Evolutionary conservation across 768 basidiomycete genomes (phyloP).

Genomic region (Gloeopeniophorella convolvens): DNA sequence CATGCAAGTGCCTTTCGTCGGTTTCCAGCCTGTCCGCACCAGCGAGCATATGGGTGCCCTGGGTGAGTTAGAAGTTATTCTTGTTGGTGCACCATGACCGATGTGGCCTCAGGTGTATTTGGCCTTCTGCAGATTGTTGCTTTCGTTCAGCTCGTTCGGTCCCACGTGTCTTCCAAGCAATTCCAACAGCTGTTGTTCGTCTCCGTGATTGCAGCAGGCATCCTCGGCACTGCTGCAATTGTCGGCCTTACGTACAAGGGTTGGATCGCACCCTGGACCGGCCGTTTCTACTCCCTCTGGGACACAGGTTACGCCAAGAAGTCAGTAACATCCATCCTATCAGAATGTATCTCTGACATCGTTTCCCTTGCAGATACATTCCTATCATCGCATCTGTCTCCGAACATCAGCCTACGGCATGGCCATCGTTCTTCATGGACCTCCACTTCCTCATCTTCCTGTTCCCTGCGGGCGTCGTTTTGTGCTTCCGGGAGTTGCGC

Average conservation of each 20-base stretch:
- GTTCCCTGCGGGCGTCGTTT: conserved; percentile 92
- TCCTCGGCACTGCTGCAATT: conserved; percentile 67
- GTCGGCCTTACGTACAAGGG: conserved; percentile 84
- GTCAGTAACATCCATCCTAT: conserved; percentile 35
- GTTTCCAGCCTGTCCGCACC: conserved; percentile 96
- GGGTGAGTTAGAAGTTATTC: conserved; percentile 42
- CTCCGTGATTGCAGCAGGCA: conserved; percentile 60
- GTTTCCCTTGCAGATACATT: conserved; percentile 56
- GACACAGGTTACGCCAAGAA: conserved; percentile 99
- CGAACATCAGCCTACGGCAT: conserved; percentile 98
- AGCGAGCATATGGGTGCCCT: conserved; percentile 99
- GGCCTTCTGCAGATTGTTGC: conserved; percentile 95
- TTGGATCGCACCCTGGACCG: conserved; percentile 99
- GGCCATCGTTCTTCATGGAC: conserved; percentile 99
- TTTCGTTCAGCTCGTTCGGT: conserved; percentile 82
- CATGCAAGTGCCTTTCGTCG: conserved; percentile 99
- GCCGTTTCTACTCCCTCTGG: conserved; percentile 98
- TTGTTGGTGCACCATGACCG: conserved; percentile 7
- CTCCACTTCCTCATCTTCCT: conserved; percentile 95
- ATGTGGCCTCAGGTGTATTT: conserved; percentile 64
- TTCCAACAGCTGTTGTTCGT: conserved; percentile 77
- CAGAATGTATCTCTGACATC: conserved; percentile 12
- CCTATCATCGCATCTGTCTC: conserved; percentile 99
- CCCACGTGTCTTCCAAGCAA: conserved; percentile 86
- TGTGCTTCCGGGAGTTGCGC: conserved; percentile 90